phyloP scores from a whole-genome alignment of 2,329 filamentous ascomycete genomes.

The Claviceps cyperi region DNA sequence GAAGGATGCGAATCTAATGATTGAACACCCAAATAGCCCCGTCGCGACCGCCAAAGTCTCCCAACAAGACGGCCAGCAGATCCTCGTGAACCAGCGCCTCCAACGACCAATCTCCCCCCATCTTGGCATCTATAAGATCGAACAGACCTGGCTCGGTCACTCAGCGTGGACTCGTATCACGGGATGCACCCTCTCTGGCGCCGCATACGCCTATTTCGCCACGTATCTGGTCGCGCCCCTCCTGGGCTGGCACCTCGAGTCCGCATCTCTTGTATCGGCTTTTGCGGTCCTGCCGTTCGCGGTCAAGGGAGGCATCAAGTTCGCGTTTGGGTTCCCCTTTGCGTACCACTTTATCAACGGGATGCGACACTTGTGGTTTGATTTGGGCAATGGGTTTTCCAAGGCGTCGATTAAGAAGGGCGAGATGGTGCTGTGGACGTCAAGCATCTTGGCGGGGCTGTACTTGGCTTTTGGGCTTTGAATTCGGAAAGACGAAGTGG shows the following conservation, averaged over 20 bases:
- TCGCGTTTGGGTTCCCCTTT: conserved; percentile 43
- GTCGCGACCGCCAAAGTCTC: conserved; percentile 45
- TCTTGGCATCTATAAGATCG: conserved; percentile 69
- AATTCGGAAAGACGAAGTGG: conserved; percentile 2
- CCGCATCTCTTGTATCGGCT: conserved; percentile 42
- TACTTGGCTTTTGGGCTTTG: conserved; percentile 36
- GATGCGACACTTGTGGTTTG: conserved; percentile 38
- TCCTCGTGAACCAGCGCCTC: conserved; percentile 71
- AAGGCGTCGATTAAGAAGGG: conserved; percentile 30
- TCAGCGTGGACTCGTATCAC: conserved; percentile 69
- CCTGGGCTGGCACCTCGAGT: conserved; percentile 50
- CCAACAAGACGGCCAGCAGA: conserved; percentile 36
- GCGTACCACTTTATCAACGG: conserved; percentile 43
- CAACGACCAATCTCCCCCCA: conserved; percentile 74
- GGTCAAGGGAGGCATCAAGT: conserved; percentile 43
- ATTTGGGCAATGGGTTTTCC: conserved; percentile 35
- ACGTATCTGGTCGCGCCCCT: conserved; percentile 71
- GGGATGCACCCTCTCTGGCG: conserved; percentile 55
- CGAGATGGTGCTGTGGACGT: conserved; percentile 35
- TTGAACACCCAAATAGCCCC: conserved; percentile 18
- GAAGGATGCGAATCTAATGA: neutral
- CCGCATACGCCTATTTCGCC: conserved; percentile 65
- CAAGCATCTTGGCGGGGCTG: conserved; percentile 26
- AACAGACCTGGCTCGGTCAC: conserved; percentile 72
- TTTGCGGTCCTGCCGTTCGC: conserved; percentile 44